Conservation (phyloP, 2,329 filamentous ascomycete species). For the Salinomyces thailandicus region DNA sequence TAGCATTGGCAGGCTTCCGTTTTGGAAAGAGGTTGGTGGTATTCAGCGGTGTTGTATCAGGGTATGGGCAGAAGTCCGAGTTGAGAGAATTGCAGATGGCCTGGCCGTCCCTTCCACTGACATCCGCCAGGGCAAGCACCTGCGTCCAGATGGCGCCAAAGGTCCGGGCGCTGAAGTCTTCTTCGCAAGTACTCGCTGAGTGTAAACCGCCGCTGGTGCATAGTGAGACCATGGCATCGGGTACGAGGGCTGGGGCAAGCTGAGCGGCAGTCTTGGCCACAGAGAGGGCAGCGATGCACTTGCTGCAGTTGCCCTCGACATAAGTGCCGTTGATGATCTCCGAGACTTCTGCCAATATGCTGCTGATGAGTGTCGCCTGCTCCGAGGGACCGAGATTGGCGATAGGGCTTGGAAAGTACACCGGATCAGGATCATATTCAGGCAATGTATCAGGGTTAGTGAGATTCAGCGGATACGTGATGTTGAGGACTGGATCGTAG, state of each 20-base stretch:
- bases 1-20: slow-evolving; percentile 40
- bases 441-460: slow-evolving; percentile 46
- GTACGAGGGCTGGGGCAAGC: slow-evolving; percentile 39
- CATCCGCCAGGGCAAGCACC: slow-evolving; percentile 43
- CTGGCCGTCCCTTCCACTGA: slow-evolving; percentile 44
- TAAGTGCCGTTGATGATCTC: slow-evolving; percentile 31
- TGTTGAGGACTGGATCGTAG: slow-evolving; percentile 44
- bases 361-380: slow-evolving; percentile 34
- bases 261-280: slow-evolving; percentile 43
- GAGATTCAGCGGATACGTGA: slow-evolving; percentile 42
- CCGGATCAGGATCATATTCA: slow-evolving; percentile 37
- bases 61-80: slow-evolving; percentile 37
- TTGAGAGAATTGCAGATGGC: slow-evolving; percentile 46
- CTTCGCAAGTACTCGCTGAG: slow-evolving; percentile 39
- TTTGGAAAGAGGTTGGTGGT: slow-evolving; percentile 42
- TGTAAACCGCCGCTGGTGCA: slow-evolving; percentile 41
- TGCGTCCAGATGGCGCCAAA: slow-evolving; percentile 50
- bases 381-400: slow-evolving; percentile 34
- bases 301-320: slow-evolving; percentile 39
- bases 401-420: slow-evolving; percentile 39
- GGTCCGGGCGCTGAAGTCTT: slow-evolving; percentile 36
- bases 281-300: slow-evolving; percentile 42
- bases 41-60: slow-evolving; percentile 36
- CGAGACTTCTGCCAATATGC: slow-evolving; percentile 35
- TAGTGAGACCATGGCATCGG: slow-evolving; percentile 41